Conservation (phyloP, 768 basidiomycete genomes). For the Chalciporus chontae region DNA sequence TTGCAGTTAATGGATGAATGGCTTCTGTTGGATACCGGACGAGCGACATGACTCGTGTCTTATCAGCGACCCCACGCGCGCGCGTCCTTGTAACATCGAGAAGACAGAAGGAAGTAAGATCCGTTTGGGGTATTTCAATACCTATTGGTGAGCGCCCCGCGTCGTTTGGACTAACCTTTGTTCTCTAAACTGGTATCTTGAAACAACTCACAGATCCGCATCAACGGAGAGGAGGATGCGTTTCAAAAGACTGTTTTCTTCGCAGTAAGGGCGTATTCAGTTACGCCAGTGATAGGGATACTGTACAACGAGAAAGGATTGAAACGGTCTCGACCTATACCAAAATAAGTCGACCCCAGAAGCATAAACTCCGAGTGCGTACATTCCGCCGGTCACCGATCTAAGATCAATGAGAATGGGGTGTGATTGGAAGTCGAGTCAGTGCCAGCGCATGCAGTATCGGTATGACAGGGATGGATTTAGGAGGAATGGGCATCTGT, state of each 20-base stretch:
- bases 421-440: constrained; percentile 3
- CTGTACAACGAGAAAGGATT: neutral
- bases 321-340: neutral
- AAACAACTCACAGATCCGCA: constrained; percentile 2
- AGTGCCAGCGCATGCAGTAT: neutral
- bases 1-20: constrained; percentile 3
- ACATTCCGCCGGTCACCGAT: constrained; percentile 7
- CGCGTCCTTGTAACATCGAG: neutral
- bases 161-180: neutral
- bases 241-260: neutral
- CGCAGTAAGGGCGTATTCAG: neutral
- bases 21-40: constrained; percentile 13
- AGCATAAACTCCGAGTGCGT: neutral
- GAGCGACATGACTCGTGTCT: constrained; percentile 14
- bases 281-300: constrained; percentile 3
- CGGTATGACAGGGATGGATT: neutral
- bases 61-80: constrained; percentile 11
- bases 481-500: constrained; percentile 1
- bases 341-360: neutral
- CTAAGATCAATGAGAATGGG: neutral
- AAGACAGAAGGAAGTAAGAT: neutral
- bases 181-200: constrained; percentile 7
- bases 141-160: constrained; percentile 1
- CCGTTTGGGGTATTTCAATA: constrained; percentile 6
- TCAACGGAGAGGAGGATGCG: constrained; percentile 4